These are phyloP conservation scores for Symbiodinium pilosum DNA, from an alignment of 73 alveolate genomes.

Conservation along the genomic window DNA sequence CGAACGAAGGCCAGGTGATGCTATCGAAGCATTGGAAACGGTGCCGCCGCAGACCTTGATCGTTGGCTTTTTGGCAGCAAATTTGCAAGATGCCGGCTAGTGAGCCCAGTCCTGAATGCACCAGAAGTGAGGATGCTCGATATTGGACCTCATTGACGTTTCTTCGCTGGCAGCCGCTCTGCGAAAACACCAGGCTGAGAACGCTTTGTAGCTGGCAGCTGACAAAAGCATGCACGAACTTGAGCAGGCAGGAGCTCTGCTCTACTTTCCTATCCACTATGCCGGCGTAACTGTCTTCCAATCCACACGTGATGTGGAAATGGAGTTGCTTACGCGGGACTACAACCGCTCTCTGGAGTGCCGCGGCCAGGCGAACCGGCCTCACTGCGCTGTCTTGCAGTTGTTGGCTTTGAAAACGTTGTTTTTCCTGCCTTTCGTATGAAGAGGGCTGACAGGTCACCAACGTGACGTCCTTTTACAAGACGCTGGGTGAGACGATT, in stretches of 20 bases:
- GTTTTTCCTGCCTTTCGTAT: no score
- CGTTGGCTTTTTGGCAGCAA: background rate
- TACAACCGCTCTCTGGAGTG: conserved; percentile 67
- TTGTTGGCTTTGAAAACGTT: no score
- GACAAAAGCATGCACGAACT: no score
- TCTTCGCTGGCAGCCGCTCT: conserved; percentile 12
- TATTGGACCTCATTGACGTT: conserved; percentile 42
- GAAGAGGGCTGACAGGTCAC: conserved; percentile 19
- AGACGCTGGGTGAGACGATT: conserved; percentile 31
- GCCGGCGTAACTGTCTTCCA: conserved; percentile 50
- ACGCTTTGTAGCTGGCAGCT: no score
- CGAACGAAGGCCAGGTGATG: conserved; percentile 10
- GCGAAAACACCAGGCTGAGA: conserved; percentile 51
- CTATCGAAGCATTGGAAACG: background rate
- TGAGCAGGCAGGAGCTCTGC: conserved; percentile 46
- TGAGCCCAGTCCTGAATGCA: no score
- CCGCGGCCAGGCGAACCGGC: conserved; percentile 90
- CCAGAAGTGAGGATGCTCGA: conserved; percentile 46
- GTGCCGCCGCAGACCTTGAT: conserved; percentile 47
- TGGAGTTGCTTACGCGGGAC: conserved; percentile 4
- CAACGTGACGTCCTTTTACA: conserved; percentile 42
- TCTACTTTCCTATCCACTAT: conserved; percentile 81
- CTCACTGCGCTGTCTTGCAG: no score
- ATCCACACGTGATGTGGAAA: background rate
- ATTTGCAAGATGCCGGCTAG: no score